Evolutionary conservation across 2,329 filamentous ascomycete genomes (phyloP), one percentile per base, ranked within the genome.

Genomic region (Colletotrichum liriopes): DNA sequence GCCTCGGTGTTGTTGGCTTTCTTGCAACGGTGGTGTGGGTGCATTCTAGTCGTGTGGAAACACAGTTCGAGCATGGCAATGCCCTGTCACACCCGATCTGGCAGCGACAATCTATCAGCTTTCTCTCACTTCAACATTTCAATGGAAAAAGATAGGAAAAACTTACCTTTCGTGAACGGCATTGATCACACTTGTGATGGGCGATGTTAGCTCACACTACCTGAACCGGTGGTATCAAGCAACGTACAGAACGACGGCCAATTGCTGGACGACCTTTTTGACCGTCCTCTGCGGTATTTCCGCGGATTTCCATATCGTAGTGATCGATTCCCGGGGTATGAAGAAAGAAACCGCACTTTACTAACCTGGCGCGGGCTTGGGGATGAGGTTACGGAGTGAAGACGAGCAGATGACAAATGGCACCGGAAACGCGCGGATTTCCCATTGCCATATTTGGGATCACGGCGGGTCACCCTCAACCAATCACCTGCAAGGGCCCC

Each of bases 61-160:
- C 35, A 64, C 82, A 84, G 61, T 82, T 82, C 3, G 81, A 77
- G 67, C 79, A 81, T 6, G 79, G 79, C 35, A 77, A 77, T 11
- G 65, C 75, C 73, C 79, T 77, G 54, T 81, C 78, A 41, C 79
- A 81, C 16, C 77, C 77, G 18, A 80, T 75, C 78, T 79, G 32
- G 6, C n/a, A 58, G 20, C 14, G 5, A 18, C 51, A 35, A 37
- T 5, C 43, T n/a, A 49, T 70, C 20, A 65, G 60, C 8, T 32
- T n/a, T 1, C 43, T 47, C 43, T 47, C 43, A 47, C 43, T 20
- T 18, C 20, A 9, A 47, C 2, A 2, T 47, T 9, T 7, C 1
- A 11, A 1, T 9, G 23, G 23, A n/a, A n/a, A 47, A 1, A n/a
- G n/a, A n/a, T 47, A 26, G 43, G 20, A 47, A 18, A 1, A 47